Base-by-base conservation (phyloP, 2,329 filamentous ascomycete genomes). In the Ophiostoma piceae region DNA sequence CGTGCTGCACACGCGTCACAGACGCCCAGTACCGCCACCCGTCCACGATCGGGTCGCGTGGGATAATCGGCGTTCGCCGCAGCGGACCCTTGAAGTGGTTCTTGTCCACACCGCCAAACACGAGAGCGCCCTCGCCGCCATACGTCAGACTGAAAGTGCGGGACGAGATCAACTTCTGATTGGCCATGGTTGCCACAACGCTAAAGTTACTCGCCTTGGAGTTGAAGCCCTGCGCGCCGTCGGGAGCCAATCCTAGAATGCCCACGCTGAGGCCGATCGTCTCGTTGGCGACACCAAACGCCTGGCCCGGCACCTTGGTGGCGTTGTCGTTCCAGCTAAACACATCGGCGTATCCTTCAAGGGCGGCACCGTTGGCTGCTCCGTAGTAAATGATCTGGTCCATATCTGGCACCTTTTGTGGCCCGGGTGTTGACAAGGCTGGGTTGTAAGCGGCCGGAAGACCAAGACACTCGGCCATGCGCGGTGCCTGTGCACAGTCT, bases 211-310 rank as follows among this genome's bases (percentile, higher is more conserved):
- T 47, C 16, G 41, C 41, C 16, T 47, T 47, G 4, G 41, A 47
- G 16, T 47, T 47, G 41, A 47, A 47, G 3, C 41, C 41, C 16
- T 47, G 41, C 5, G 41, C 41, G 14, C 43, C 43, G 43, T 47
- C 43, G 2, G 43, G 43, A 7, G 43, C 43, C 43, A 47, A 16
- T 6, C 43, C 66, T 35, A 70, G 47, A n/a, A 71, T 62, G n/a
- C 54, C 70, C 66, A 66, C 66, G 47, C 29, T 66, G n/a, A 68
- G 29, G 26, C 68, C 68, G 22, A 67, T 47, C 12, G 70, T 69
- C 22, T 43, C 51, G 47, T 68, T 68, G 54, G 70, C 39, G 7
- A 71, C 70, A 62, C 51, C 68, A 67, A 71, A 71, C 16, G 66
- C 29, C 47, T 71, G 67, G n/a, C 22, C 51, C 2, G 41, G 14